phyloP scores from a whole-genome alignment of 1,284 basidiomycete species.

The Afroboletus lepidellus region DNA sequence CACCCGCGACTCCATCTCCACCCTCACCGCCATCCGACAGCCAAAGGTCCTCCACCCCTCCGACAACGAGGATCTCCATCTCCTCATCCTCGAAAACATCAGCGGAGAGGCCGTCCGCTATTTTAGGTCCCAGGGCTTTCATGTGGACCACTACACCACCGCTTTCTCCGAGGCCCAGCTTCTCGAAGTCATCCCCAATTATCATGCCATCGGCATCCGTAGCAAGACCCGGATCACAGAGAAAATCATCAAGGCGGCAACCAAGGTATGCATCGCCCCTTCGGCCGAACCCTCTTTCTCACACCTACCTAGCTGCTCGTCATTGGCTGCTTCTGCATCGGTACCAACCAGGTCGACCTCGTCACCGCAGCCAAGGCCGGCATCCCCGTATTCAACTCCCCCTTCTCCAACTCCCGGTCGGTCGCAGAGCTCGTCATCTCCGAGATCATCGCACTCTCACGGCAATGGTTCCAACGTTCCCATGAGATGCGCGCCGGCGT shows the following conservation, averaged over 20 bases:
- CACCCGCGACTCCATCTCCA: constrained; percentile 27
- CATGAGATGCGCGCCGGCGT: constrained; percentile 86
- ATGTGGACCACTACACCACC: constrained; percentile 88
- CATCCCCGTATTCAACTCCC: constrained; percentile 99
- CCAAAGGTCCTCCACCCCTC: constrained; percentile 73
- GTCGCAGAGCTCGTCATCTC: constrained; percentile 98
- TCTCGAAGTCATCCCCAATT: constrained; percentile 79
- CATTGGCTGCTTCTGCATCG: constrained; percentile 99
- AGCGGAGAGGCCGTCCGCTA: constrained; percentile 85
- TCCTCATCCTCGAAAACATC: constrained; percentile 95
- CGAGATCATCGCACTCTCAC: constrained; percentile 92
- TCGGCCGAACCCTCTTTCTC: constrained; percentile 1
- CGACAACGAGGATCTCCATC: constrained; percentile 71
- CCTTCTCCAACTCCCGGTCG: constrained; percentile 99
- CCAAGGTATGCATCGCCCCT: constrained; percentile 54
- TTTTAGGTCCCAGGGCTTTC: constrained; percentile 85
- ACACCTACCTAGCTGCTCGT: constrained; percentile 71
- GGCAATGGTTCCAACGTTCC: constrained; percentile 90
- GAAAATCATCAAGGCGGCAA: constrained; percentile 82
- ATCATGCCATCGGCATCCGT: constrained; percentile 95
- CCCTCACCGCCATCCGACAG: constrained; percentile 41
- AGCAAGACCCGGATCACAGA: constrained; percentile 97
- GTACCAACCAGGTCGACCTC: constrained; percentile 98
- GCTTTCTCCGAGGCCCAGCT: constrained; percentile 94
- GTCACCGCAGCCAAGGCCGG: constrained; percentile 81